Evolutionary conservation across 2,329 filamentous ascomycete species (phyloP).

Genomic region (Neoascochyta sp.): DNA sequence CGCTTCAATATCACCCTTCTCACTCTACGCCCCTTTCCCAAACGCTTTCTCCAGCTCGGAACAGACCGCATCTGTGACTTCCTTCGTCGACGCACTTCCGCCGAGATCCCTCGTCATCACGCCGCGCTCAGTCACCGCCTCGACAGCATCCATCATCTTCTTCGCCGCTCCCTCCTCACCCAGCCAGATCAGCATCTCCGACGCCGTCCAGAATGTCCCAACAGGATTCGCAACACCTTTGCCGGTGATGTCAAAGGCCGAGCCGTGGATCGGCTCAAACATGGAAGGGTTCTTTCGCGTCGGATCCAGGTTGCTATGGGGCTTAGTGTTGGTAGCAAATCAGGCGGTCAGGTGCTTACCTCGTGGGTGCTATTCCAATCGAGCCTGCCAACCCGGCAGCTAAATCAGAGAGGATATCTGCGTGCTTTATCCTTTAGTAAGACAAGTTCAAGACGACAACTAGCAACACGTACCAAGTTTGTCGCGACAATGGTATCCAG

Average conservation of each 20-base stretch:
- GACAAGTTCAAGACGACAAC: not conserved
- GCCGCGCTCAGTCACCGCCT: slow-evolving; percentile 51
- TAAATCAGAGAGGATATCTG: slow-evolving; percentile 68
- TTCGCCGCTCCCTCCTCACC: slow-evolving; percentile 52
- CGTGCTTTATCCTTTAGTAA: slow-evolving; percentile 33
- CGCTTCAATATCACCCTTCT: too few relatives aligned
- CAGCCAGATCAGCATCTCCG: slow-evolving; percentile 57
- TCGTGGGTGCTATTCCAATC: slow-evolving; percentile 71
- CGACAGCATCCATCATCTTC: slow-evolving; percentile 51
- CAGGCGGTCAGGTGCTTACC: too few relatives aligned
- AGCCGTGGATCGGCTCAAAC: slow-evolving; percentile 61
- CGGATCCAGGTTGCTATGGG: slow-evolving; percentile 55
- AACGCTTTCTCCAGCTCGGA: slow-evolving; percentile 33
- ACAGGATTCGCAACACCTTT: slow-evolving; percentile 57
- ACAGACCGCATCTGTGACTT: slow-evolving; percentile 45
- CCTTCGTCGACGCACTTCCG: slow-evolving; percentile 42
- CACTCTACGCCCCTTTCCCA: slow-evolving; percentile 3
- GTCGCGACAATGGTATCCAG: slow-evolving; percentile 63
- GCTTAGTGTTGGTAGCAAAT: too few relatives aligned
- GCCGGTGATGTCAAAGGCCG: slow-evolving; percentile 57
- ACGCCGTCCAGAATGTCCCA: slow-evolving; percentile 57
- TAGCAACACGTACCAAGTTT: slow-evolving; percentile 44
- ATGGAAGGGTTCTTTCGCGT: slow-evolving; percentile 57
- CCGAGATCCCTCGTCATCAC: slow-evolving; percentile 55
- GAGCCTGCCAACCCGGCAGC: slow-evolving; percentile 67